Evolutionary conservation across 306 rosid species (phyloP).

Genomic region (Betula pendula): DNA sequence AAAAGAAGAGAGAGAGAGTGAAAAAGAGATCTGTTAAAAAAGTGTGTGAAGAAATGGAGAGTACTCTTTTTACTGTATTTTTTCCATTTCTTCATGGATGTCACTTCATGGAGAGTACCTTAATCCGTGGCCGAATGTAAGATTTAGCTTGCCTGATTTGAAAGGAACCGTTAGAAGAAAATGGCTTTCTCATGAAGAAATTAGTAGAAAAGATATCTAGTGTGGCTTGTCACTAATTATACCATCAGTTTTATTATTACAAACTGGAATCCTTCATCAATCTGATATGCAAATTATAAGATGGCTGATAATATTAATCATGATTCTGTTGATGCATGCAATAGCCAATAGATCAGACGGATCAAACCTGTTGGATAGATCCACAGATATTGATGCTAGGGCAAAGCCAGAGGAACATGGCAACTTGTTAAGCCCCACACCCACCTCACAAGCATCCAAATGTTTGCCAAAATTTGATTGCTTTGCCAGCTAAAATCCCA

Average conservation of each 20-base stretch:
- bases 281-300: neutral
- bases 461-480: conserved; percentile 7
- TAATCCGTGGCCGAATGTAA: neutral
- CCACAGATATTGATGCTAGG: conserved; percentile 7
- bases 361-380: neutral
- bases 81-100: no score
- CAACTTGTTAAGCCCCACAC: conserved; percentile 26
- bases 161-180: conserved; percentile 7
- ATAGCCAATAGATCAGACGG: neutral
- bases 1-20: neutral
- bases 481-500: conserved; percentile 52
- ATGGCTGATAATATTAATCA: no score
- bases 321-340: neutral
- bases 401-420: conserved; percentile 12
- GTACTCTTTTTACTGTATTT: no score
- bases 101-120: no score
- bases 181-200: neutral
- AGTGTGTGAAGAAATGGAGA: neutral
- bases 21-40: neutral
- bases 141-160: conserved; percentile 3
- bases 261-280: neutral
- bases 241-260: neutral
- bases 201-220: neutral
- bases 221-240: neutral
- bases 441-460: conserved; percentile 38